Evolutionary conservation across 2,329 filamentous ascomycete genomes (phyloP), one percentile per base, ranked within the genome.

Genomic region (Monosporascus ibericus): DNA sequence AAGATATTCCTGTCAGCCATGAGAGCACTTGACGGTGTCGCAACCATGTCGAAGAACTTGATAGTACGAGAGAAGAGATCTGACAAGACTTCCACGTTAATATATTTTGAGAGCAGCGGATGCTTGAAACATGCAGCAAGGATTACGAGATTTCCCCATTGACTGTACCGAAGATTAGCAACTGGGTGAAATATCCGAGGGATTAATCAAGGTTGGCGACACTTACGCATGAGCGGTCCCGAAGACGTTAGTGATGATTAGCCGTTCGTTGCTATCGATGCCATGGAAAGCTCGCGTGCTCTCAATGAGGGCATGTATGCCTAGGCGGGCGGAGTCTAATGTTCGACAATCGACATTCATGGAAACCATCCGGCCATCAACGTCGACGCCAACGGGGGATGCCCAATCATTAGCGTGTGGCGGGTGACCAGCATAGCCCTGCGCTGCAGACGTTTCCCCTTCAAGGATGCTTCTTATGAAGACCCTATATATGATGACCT

Each of bases 71-170:
- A 66, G 52, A 95, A 83, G 0, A 95, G 78, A 1, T 69, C 65
- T 44, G 78, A 72, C 7, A 95, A 72, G 3, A 74, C 70, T 0
- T 77, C 68, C 47, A 73, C 70, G 3, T 82, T 68, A 20, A 95
- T 77, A 30, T 83, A 79, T 5, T 73, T 67, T 5, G 72, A 71
- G 1, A 95, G 78, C 25, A 78, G 71, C 5, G 75, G 78, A 47
- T 92, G 88, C 56, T 79, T 81, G 69, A 84, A 92, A 3, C 87
- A 88, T 1, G 92, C 91, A 25, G 89, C 84, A 3, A 99, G 81
- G n/a, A 95, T 90, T 48, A 97, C 77, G 64, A 96, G 82, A 67
- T 97, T 97, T 53, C 94, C 92, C 75, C 95, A 99, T 90, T 99
- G 94, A 6, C 92, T 95, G 57, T 22, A 5, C 46, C 54, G 34